Base-by-base conservation (phyloP, 805 yeast genomes). In the Pichia heedii region DNA sequence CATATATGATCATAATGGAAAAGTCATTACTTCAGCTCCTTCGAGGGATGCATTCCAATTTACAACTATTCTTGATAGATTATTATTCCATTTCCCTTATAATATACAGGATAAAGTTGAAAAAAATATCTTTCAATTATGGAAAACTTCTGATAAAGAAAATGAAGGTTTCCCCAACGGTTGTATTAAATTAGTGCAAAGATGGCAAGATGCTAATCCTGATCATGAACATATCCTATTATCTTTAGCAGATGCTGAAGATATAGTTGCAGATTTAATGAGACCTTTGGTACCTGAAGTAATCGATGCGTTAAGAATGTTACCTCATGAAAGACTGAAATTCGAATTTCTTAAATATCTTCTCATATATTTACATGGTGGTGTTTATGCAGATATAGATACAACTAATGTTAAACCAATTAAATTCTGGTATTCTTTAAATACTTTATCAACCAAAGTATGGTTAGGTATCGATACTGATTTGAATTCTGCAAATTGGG, bases 321-420 rank as follows among this genome's bases (percentile, higher is more conserved):
- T 78, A 44, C 83, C 83, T 1, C 71, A 75, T 55, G 70, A 65
- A 22, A 66, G 74, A 37, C 57, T 73, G 38, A 61, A 63, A 48
- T 74, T 69, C 62, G 83, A 78, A 53, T 76, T 76, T 48, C 67
- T 77, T 55, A 65, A 79, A 44, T 78, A 76, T 52, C 58, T 76
- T 44, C 64, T 75, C 5, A 49, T 76, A 5, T 76, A 55, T 47
- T 66, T 79, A 6, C 57, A 64, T 33, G 84, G 84, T 39, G 84
- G 84, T 21, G 70, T 74, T 5, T 78, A 78, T 52, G 71, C 80
- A 3, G 83, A 78, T 53, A 73, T 77, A 21, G 84, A 78, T 54
- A 77, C 83, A 1, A 65, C 61, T 44, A 71, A 78, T 20, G 65
- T 72, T 45, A 77, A 70, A 46, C 80, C 80, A 7, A 42, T 62